Evolutionary conservation across 768 basidiomycete genomes (phyloP).

Genomic region (Naganishia randhawae): DNA sequence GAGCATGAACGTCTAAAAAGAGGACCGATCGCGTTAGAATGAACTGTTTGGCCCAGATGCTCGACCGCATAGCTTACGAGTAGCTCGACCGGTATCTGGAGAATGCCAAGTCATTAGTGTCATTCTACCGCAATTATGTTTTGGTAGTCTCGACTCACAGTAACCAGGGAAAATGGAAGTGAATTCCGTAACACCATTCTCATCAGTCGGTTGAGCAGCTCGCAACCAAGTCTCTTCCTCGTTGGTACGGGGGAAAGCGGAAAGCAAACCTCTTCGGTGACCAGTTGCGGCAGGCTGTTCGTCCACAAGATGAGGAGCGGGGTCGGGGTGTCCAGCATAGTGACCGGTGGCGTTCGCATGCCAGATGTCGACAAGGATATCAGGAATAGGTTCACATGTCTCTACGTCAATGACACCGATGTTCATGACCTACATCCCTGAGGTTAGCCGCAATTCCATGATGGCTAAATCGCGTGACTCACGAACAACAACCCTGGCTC

Average conservation of each 20-base stretch:
- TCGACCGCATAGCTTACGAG: constrained; percentile 22
- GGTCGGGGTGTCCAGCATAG: constrained; percentile 47
- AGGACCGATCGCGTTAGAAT: not conserved
- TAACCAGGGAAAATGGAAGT: constrained; percentile 36
- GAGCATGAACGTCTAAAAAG: constrained; percentile 25
- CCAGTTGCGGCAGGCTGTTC: constrained; percentile 41
- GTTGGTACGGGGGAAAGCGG: constrained; percentile 44
- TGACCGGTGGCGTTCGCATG: constrained; percentile 38
- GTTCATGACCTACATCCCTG: constrained; percentile 40
- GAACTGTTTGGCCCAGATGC: not conserved
- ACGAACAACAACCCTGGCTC: constrained; percentile 46
- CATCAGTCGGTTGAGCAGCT: constrained; percentile 47
- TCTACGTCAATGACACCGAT: constrained; percentile 49
- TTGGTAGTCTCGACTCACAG: constrained; percentile 17
- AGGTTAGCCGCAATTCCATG: not conserved
- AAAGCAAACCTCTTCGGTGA: constrained; percentile 43
- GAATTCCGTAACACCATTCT: constrained; percentile 48
- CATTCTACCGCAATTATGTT: not conserved
- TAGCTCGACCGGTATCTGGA: constrained; percentile 29
- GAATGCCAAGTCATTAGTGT: not conserved
- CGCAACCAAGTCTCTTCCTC: constrained; percentile 47
- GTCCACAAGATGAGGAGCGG: constrained; percentile 36
- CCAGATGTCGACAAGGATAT: constrained; percentile 48
- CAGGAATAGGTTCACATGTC: constrained; percentile 44
- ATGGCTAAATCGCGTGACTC: not conserved